These are phyloP conservation scores for Solanum hybrid DNA, from an alignment of 305 asterid species.

Conservation along the genomic window DNA sequence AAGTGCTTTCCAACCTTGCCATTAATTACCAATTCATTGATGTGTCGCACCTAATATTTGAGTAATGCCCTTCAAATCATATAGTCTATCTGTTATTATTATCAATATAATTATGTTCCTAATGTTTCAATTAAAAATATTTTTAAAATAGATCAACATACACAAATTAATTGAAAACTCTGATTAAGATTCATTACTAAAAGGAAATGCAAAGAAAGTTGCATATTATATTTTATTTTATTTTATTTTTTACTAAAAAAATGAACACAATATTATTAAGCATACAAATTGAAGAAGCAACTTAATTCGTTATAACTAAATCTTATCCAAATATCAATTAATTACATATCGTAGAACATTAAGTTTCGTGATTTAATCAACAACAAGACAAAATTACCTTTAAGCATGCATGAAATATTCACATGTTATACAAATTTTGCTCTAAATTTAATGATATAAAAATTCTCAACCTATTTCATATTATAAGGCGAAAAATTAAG, in stretches of 20 bases:
- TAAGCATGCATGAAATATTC: neutral
- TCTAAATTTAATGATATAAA: neutral
- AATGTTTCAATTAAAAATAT: neutral
- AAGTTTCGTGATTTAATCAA: neutral
- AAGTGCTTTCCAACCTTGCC: neutral
- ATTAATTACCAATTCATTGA: neutral
- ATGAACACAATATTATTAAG: neutral
- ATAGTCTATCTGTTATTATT: neutral
- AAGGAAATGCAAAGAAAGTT: neutral
- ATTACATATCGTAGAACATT: neutral
- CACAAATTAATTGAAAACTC: neutral
- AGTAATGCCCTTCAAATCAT: neutral
- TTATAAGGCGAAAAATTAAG: no score
- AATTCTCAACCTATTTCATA: neutral
- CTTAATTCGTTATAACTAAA: neutral
- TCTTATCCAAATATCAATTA: neutral
- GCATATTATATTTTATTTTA: neutral
- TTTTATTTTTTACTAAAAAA: neutral
- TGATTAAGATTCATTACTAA: neutral
- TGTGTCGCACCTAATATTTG: neutral
- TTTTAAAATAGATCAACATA: neutral
- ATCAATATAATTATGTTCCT: neutral
- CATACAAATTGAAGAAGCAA: neutral
- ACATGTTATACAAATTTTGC: neutral
- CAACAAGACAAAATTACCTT: neutral